These are phyloP conservation scores for Mercurialis annua DNA, from an alignment of 345 rosid genomes.

Conservation along the genomic window DNA sequence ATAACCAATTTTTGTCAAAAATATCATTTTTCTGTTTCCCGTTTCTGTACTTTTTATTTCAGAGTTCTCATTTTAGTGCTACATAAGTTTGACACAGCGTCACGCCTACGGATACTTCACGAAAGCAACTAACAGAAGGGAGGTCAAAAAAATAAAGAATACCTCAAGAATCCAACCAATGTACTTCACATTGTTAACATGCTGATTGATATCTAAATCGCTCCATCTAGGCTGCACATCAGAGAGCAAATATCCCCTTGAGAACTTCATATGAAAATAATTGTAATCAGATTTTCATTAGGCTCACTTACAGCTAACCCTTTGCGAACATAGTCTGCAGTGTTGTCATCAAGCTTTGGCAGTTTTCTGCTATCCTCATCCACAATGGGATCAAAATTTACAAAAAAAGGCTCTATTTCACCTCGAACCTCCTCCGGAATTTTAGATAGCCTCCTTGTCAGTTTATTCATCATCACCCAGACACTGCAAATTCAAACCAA, in stretches of 20 bases:
- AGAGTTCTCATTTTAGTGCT: too few species aligned
- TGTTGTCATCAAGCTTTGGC: constrained; percentile 71
- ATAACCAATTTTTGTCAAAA: too few species aligned
- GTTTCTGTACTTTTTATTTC: too few species aligned
- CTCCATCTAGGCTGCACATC: constrained; percentile 88
- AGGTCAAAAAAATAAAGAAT: neutral
- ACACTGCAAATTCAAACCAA: constrained; percentile 49
- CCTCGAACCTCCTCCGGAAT: constrained; percentile 85
- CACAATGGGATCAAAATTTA: constrained; percentile 65
- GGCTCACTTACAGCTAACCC: constrained; percentile 75
- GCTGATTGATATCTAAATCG: constrained; percentile 96
- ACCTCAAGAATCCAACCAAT: constrained; percentile 98
- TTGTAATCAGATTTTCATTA: neutral
- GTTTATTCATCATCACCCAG: constrained; percentile 99
- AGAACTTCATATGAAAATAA: neutral
- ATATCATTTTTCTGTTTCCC: too few species aligned
- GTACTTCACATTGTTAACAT: constrained; percentile 97
- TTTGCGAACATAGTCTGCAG: constrained; percentile 64
- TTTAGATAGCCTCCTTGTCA: constrained; percentile 87
- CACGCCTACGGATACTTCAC: neutral
- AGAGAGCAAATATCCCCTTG: neutral
- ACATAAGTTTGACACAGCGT: too few species aligned
- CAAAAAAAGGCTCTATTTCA: constrained; percentile 76
- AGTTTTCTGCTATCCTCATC: constrained; percentile 85
- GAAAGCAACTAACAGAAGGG: neutral